Percentiles rank a stretch among this genome's conserved stretches.
Conservation (phyloP, 257 asterid species). For the Jacaranda copaia region DNA sequence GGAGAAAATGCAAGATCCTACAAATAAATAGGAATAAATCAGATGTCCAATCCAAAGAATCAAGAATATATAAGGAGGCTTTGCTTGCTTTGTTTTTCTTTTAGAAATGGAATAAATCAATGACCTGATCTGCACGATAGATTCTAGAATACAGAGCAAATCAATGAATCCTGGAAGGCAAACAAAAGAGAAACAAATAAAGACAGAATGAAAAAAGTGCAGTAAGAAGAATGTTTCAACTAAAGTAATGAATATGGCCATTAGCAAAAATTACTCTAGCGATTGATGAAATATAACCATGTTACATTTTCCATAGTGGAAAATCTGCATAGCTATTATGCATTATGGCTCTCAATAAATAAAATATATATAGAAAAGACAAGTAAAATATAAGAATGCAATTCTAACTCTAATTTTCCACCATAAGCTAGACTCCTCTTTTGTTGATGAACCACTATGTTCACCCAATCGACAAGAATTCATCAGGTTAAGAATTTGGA, state of each 20-base stretch:
- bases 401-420: too few species aligned
- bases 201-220: constrained; percentile 22
- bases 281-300: constrained; percentile 54
- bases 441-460: too few species aligned
- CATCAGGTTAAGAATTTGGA: constrained; percentile 12
- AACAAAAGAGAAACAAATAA: constrained; percentile 24
- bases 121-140: constrained; percentile 92
- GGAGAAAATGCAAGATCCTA: constrained; percentile 94
- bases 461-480: too few species aligned
- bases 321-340: too few species aligned
- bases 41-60: constrained; percentile 13
- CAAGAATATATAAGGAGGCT: constrained; percentile 22
- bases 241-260: neutral
- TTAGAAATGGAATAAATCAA: constrained; percentile 18
- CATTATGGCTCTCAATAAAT: too few species aligned
- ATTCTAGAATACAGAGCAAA: constrained; percentile 90
- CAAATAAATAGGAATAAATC: constrained; percentile 31
- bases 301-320: too few species aligned
- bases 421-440: too few species aligned
- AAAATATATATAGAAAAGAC: too few species aligned
- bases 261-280: neutral
- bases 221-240: constrained; percentile 22
- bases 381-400: too few species aligned
- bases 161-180: constrained; percentile 72
- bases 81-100: neutral